Conservation (phyloP, 306 rosid genomes). For the barrel medic (Medicago truncatula) region MtrunA17r5.0-ANR NC_053045.1:34095501-34096000, state of each 20-base stretch:
- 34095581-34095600: constrained; percentile 83
- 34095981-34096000: constrained; percentile 92
- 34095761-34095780: constrained; percentile 83
- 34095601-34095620: constrained; percentile 86
- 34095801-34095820: constrained; percentile 84
- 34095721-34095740: not conserved
- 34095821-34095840: constrained; percentile 83
- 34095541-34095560: constrained; percentile 95
- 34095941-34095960: constrained; percentile 26
- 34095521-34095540: constrained; percentile 89
- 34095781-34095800: constrained; percentile 86
- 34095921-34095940: constrained; percentile 33
- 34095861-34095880: constrained; percentile 79
- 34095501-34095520: constrained; percentile 91
- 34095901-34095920: constrained; percentile 17
- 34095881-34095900: constrained; percentile 62
- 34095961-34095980: constrained; percentile 94
- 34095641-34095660: not conserved
- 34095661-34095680: constrained; percentile 30
- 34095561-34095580: constrained; percentile 90
- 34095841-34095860: constrained; percentile 79
- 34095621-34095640: constrained; percentile 38
- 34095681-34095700: not conserved
- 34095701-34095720: not conserved
- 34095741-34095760: constrained; percentile 23